Conservation (phyloP, 306 rosid species). For the Ormosia semicastrata region DNA sequence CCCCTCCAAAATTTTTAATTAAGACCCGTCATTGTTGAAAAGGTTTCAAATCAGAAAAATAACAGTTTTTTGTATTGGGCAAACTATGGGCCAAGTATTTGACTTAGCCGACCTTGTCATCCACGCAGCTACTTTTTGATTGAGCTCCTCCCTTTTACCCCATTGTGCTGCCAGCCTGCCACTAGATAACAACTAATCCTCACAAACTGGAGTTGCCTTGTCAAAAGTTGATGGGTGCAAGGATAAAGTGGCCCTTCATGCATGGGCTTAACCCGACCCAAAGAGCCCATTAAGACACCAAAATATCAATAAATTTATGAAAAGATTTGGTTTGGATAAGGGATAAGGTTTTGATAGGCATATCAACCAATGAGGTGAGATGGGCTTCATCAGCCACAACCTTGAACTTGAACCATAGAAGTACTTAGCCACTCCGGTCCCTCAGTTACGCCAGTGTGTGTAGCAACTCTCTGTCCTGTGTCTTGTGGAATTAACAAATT, state of each 20-base stretch:
- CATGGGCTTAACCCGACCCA: neutral
- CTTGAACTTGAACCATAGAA: constrained; percentile 28
- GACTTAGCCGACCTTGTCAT: too few species aligned
- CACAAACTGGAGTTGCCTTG: neutral
- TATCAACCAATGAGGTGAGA: constrained; percentile 55
- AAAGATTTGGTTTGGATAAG: constrained; percentile 50
- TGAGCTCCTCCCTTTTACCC: too few species aligned
- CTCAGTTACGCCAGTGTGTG: constrained; percentile 7
- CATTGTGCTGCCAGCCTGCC: too few species aligned
- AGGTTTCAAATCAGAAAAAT: too few species aligned
- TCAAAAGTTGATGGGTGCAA: neutral
- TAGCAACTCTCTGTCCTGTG: neutral
- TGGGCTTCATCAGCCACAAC: constrained; percentile 48
- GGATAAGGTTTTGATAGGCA: constrained; percentile 55
- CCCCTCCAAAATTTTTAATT: too few species aligned
- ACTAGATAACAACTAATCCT: too few species aligned
- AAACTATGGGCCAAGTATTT: too few species aligned
- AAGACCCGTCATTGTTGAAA: too few species aligned
- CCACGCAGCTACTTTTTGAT: too few species aligned
- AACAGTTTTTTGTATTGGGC: too few species aligned
- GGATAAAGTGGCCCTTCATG: neutral
- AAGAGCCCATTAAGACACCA: neutral
- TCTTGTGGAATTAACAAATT: constrained; percentile 3
- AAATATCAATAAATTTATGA: neutral
- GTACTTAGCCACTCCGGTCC: constrained; percentile 26